These are phyloP conservation scores for Myriosclerotinia scirpicola DNA, from an alignment of 2,329 filamentous ascomycete species.

Conservation along the genomic window DNA sequence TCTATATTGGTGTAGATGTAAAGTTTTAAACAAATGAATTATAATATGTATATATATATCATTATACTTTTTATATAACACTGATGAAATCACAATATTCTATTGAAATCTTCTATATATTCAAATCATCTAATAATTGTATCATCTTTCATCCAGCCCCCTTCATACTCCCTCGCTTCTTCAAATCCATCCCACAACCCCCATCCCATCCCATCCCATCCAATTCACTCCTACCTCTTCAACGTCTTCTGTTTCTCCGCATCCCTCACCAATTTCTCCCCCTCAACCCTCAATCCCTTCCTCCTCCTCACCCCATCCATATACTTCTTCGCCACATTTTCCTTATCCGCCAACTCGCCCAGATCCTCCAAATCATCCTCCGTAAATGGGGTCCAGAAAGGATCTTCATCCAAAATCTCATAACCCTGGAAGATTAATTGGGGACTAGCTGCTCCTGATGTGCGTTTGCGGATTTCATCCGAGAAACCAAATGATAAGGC, in stretches of 20 bases:
- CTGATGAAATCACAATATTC: no score
- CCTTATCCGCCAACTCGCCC: slow-evolving; percentile 86
- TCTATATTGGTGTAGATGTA: no score
- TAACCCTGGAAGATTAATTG: slow-evolving; percentile 93
- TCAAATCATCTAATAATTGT: no score
- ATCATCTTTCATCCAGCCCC: no score
- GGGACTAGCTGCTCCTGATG: slow-evolving; percentile 84
- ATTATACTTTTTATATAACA: no score
- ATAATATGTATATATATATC: no score
- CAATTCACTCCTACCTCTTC: slow-evolving; percentile 38
- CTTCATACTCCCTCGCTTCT: no score
- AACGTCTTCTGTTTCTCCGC: slow-evolving; percentile 86
- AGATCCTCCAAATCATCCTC: slow-evolving; percentile 96
- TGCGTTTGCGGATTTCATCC: slow-evolving; percentile 95
- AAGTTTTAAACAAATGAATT: no score
- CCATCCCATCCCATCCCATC: not conserved
- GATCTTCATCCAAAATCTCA: slow-evolving; percentile 90
- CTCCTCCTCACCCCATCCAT: slow-evolving; percentile 84
- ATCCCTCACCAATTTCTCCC: slow-evolving; percentile 72
- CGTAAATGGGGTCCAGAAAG: slow-evolving; percentile 95
- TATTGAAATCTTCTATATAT: no score
- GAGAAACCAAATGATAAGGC: slow-evolving; percentile 95
- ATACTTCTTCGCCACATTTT: slow-evolving; percentile 95
- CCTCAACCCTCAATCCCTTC: slow-evolving; percentile 86
- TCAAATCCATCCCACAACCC: no score